Percentiles rank a stretch among this genome's conserved stretches.
These are phyloP conservation scores for Pythium chondricola DNA, from an alignment of 352 stramenopile species.

Conservation along the genomic window DNA sequence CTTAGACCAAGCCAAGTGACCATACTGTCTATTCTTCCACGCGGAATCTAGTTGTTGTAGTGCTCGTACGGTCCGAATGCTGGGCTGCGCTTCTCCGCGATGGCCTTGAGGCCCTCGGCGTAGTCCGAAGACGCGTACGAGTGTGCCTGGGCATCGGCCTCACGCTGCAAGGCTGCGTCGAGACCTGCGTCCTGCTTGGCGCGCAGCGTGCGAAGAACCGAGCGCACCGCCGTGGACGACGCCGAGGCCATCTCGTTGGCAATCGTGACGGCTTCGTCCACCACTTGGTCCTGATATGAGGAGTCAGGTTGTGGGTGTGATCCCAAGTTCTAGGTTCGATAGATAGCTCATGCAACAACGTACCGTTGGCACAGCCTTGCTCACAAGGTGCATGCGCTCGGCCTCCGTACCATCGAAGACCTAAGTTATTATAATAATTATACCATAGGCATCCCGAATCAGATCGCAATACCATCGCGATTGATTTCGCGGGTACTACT, in stretches of 20 bases:
- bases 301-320: too few species aligned
- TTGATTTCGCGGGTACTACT: too few species aligned
- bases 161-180: constrained; percentile 50
- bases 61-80: constrained; percentile 43
- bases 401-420: constrained; percentile 63
- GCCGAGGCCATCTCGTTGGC: constrained; percentile 49
- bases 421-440: too few species aligned
- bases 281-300: constrained; percentile 23
- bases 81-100: constrained; percentile 53
- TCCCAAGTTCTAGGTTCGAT: too few species aligned
- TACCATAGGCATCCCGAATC: too few species aligned
- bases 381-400: constrained; percentile 39
- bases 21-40: too few species aligned
- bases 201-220: constrained; percentile 57
- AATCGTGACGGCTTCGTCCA: constrained; percentile 46
- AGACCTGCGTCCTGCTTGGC: constrained; percentile 62
- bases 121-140: constrained; percentile 80
- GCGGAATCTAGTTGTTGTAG: constrained; percentile 21
- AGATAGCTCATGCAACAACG: too few species aligned
- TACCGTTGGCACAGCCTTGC: constrained; percentile 36
- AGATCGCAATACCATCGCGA: too few species aligned
- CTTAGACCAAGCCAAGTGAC: too few species aligned
- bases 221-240: constrained; percentile 65
- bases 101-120: constrained; percentile 70
- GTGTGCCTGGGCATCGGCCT: constrained; percentile 73